These are phyloP conservation scores for Aspergillus egyptiacus DNA, from an alignment of 495 filamentous ascomycete species.

Conservation along the genomic window DNA sequence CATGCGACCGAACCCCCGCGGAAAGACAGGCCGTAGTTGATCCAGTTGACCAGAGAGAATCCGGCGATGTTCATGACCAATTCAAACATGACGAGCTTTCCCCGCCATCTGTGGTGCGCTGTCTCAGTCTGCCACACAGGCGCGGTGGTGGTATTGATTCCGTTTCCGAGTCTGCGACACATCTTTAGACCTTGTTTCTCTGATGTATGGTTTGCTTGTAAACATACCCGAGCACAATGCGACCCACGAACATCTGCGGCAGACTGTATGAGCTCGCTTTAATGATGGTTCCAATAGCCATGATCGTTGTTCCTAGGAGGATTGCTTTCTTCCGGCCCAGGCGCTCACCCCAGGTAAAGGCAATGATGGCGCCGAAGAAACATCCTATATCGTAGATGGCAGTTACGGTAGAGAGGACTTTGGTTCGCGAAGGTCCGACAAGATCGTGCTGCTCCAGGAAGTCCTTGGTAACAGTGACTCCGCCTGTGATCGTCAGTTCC, in stretches of 20 bases:
- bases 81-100: conserved; percentile 56
- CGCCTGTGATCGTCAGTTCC: conserved; percentile 26
- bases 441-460: conserved; percentile 50
- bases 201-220: neutral
- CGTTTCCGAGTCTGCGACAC: conserved; percentile 45
- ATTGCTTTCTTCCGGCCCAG: conserved; percentile 55
- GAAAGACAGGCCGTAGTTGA: conserved; percentile 52
- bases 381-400: conserved; percentile 59
- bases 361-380: conserved; percentile 51
- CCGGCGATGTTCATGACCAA: conserved; percentile 57
- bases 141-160: conserved; percentile 57
- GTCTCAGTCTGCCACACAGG: conserved; percentile 65
- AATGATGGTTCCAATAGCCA: conserved; percentile 55
- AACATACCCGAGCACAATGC: conserved; percentile 42
- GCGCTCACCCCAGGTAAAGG: conserved; percentile 50
- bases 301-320: conserved; percentile 49
- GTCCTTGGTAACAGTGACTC: conserved; percentile 51
- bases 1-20: conserved; percentile 39
- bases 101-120: conserved; percentile 52
- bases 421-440: conserved; percentile 43
- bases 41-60: conserved; percentile 49
- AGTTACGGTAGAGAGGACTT: conserved; percentile 51
- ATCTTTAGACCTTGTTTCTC: too few relatives aligned
- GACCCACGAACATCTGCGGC: conserved; percentile 58
- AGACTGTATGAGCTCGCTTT: conserved; percentile 52